These are phyloP conservation scores for Salisapilia sapeloensis DNA, from an alignment of 352 stramenopile genomes.

Conservation along the genomic window DNA sequence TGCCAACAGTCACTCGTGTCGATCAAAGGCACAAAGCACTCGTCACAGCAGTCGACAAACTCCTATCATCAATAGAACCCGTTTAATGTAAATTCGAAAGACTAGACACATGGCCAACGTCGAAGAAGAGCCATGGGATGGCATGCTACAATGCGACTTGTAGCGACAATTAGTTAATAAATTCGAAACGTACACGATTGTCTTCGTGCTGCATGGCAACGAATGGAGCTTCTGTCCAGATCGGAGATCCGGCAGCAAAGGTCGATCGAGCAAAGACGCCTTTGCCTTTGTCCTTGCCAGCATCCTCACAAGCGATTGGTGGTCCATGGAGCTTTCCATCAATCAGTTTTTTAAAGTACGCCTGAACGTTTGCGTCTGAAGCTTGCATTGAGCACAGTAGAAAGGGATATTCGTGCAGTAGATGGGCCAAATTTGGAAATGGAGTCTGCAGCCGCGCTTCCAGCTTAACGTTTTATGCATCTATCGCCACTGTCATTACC, in stretches of 20 bases:
- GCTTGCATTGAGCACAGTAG: too few relatives aligned
- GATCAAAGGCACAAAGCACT: constrained; percentile 65
- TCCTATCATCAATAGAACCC: constrained; percentile 7
- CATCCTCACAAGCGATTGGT: constrained; percentile 31
- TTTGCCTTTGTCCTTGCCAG: constrained; percentile 44
- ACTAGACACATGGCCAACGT: constrained; percentile 1
- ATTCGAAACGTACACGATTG: constrained; percentile 26
- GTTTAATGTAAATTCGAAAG: constrained; percentile 2
- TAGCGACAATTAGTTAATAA: not conserved
- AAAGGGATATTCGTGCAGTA: too few relatives aligned
- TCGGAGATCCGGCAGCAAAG: constrained; percentile 37
- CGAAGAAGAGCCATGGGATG: not conserved
- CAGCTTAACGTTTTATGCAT: too few relatives aligned
- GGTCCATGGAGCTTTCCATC: constrained; percentile 24
- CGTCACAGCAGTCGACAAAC: constrained; percentile 60
- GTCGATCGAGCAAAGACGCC: constrained; percentile 37
- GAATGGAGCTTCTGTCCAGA: constrained; percentile 40
- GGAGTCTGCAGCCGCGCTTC: too few relatives aligned
- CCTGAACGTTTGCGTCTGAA: constrained; percentile 18
- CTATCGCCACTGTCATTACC: too few relatives aligned
- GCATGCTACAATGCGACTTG: not conserved
- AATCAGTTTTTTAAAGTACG: constrained; percentile 49
- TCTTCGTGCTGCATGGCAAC: constrained; percentile 58
- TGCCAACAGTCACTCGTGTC: constrained; percentile 41
- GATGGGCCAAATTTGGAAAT: too few relatives aligned